Evolutionary conservation across 164 flowering plant genomes (phyloP), one percentile per base, ranked within the genome.

Genomic region (Piper betle): DNA sequence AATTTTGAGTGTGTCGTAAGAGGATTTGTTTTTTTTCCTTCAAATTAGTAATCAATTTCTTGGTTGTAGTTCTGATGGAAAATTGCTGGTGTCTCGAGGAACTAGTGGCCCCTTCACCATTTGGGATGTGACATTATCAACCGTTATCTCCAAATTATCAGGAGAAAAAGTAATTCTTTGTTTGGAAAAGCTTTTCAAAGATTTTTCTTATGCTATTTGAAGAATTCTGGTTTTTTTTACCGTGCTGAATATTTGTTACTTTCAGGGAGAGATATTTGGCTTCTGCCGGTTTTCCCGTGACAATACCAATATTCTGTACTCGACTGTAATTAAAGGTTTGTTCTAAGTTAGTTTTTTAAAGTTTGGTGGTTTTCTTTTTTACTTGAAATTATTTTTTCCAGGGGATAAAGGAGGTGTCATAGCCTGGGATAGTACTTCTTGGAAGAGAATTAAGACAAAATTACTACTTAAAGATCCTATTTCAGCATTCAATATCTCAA

Each of bases 191-290:
- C 52, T 20, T 57, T 37, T 60, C 52, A 53, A 11, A 12, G 37
- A 18, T 56, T 17, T 39, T 5, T 11, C 50, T 39, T 64, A 52
- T 18, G 18, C 18, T 55, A 19, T 46, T 43, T 65, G 54, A 25
- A 25, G 33, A 41, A 37, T 20, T 54, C 48, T 55, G 25, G 2
- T 10, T n/a, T 52, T 37, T 33, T 40, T 25, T 52, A 40, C 52
- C 57, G 43, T 60, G 4, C 40, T 56, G 41, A 10, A 56, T n/a
- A 37, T 39, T 48, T 56, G 5, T 65, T 52, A 50, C 55, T 52
- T 61, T 42, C 76, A 93, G 99, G 94, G 76, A 77, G 99, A 90
- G 77, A 55, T 74, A 52, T 86, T 94, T 69, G 74, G 83, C 41
- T 83, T 67, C 69, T 85, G 96, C 73, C 84, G 83, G 70, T 94